phyloP scores from a whole-genome alignment of 179 eudicot genomes.

The Silene noctiflora region DNA sequence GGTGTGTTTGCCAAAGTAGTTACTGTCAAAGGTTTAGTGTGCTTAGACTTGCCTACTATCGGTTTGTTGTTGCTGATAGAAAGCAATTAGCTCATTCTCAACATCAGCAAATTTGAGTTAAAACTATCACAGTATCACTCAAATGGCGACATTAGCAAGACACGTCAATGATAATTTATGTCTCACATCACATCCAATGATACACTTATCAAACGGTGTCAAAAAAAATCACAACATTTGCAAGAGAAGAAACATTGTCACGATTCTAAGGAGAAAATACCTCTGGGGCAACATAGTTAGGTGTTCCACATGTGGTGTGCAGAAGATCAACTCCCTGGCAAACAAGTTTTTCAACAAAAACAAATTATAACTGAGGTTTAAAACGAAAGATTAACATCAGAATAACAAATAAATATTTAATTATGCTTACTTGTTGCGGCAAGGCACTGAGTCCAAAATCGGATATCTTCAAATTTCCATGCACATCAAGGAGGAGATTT shows the following conservation, averaged over 20 bases:
- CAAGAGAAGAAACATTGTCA: conserved; percentile 11
- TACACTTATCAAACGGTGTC: neutral
- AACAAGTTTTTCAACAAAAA: conserved; percentile 9
- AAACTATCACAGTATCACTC: neutral
- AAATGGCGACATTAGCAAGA: neutral
- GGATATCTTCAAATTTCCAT: conserved; percentile 46
- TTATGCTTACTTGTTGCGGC: conserved; percentile 61
- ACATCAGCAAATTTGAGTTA: neutral
- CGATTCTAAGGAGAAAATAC: conserved; percentile 20
- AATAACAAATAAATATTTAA: neutral
- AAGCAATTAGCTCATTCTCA: too few relatives aligned
- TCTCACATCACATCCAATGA: neutral
- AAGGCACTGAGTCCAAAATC: conserved; percentile 55
- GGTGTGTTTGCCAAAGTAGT: too few relatives aligned
- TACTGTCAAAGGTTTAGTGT: too few relatives aligned
- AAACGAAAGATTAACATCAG: neutral
- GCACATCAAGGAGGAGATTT: conserved; percentile 46
- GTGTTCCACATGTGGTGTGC: conserved; percentile 50
- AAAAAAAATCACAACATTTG: neutral
- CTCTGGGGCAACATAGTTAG: conserved; percentile 54
- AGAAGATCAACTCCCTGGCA: conserved; percentile 48
- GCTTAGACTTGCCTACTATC: too few relatives aligned
- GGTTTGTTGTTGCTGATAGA: too few relatives aligned
- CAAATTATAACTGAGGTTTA: neutral
- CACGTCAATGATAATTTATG: neutral